Conservation (phyloP, 83 land plant species). For the Thuja plicata region DNA sequence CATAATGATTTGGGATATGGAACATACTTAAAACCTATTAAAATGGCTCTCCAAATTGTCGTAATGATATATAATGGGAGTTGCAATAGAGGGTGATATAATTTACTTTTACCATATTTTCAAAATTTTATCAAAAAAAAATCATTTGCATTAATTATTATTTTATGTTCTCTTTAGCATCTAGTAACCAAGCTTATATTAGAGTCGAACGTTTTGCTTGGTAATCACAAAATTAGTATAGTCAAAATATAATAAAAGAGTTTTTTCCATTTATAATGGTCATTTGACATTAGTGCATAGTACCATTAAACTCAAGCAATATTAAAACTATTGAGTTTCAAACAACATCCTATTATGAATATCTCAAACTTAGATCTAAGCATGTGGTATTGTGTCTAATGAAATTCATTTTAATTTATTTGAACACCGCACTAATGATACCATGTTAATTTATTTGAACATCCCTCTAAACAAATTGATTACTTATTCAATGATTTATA, state of each 20-base stretch:
- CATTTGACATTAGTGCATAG: not conserved
- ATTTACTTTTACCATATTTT: not conserved
- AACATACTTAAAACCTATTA: too few species aligned
- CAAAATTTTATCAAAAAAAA: not conserved
- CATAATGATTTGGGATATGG: too few species aligned
- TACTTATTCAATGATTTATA: too few species aligned
- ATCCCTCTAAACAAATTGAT: too few species aligned
- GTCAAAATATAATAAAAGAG: not conserved
- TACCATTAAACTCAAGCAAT: not conserved
- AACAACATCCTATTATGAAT: too few species aligned
- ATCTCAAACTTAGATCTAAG: too few species aligned
- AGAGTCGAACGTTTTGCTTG: not conserved
- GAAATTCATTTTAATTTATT: too few species aligned
- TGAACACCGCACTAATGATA: too few species aligned
- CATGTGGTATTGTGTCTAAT: too few species aligned
- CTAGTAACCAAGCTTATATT: not conserved
- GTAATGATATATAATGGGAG: not conserved
- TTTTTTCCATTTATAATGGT: too few species aligned
- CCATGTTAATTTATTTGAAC: too few species aligned
- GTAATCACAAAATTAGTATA: not conserved
- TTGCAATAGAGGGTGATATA: not conserved
- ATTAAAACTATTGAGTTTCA: too few species aligned
- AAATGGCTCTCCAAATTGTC: not conserved
- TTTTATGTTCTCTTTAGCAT: not conserved
- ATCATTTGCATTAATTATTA: not conserved